Percentiles rank a stretch among this genome's conserved stretches.
Conservation (phyloP, 2,329 filamentous ascomycete species). For the Neoascochyta sp. region DNA sequence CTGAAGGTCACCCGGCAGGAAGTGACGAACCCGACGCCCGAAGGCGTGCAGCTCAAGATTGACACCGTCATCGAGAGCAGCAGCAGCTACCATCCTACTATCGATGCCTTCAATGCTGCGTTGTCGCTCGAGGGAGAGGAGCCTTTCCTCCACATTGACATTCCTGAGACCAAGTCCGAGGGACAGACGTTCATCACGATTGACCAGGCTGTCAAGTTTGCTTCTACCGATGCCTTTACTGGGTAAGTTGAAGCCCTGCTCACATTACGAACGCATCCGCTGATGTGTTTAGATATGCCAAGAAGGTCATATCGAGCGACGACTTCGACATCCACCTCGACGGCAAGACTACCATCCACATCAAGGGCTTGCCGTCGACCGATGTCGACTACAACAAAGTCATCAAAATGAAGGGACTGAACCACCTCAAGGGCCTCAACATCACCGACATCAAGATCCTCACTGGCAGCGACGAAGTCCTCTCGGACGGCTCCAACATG, state of each 20-base stretch:
- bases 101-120: conserved; percentile 53
- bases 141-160: conserved; percentile 45
- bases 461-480: conserved; percentile 31
- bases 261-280: background rate
- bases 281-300: conserved; percentile 45
- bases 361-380: conserved; percentile 49
- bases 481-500: conserved; percentile 57
- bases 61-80: conserved; percentile 46
- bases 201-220: conserved; percentile 45
- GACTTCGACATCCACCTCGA: conserved; percentile 49
- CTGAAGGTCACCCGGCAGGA: conserved; percentile 50
- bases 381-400: conserved; percentile 55
- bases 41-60: conserved; percentile 50
- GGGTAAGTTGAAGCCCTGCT: conserved; percentile 11
- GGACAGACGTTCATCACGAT: conserved; percentile 43
- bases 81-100: conserved; percentile 52
- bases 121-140: conserved; percentile 45
- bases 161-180: conserved; percentile 45
- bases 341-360: conserved; percentile 52
- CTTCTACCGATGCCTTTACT: conserved; percentile 45
- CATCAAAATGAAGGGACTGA: conserved; percentile 56
- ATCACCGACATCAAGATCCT: conserved; percentile 52
- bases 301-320: conserved; percentile 48
- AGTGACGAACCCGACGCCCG: conserved; percentile 49
- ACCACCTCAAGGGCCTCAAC: conserved; percentile 53